Evolutionary conservation across 208 protist genomes (phyloP), one percentile per base, ranked within the genome.

Genomic region (Crithidia acanthocephali): DNA sequence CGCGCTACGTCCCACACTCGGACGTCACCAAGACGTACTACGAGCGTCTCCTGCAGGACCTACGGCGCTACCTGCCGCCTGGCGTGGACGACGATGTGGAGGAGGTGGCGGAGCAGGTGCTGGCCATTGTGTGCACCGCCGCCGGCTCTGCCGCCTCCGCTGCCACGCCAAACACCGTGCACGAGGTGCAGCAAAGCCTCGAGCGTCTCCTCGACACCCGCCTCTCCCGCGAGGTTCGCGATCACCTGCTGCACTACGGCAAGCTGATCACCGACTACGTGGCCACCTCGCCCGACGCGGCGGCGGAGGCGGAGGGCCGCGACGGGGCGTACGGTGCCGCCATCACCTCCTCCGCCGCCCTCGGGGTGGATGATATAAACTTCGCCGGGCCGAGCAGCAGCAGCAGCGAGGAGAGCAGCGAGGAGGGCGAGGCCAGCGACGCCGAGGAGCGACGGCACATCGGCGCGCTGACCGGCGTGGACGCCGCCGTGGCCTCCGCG

Each of bases 241-340:
- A 94, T 50, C 79, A 80, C 58, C 66, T 96, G 5, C 48, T 93
- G 28, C 83, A 83, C 37, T 96, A 93, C 68, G 86, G 87, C 28
- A 74, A 76, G 27, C 85, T 92, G 18, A 88, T 96, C 67, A 91
- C 86, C 47, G 92, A 96, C 75, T 96, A 91, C 79, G 89, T 96
- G 22, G 82, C 81, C 15, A 66, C 42, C 40, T 52, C 74, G 28
- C 42, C 47, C 13, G 35, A 40, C 35, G n/a, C n/a, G 35, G 53
- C 32, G 30, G 51, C 16, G 48, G 60, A 76, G 40, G 59, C 33
- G 25, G 61, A 63, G 42, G 28, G 51, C 28, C 33, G 59, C 25
- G 53, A 45, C 20, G 69, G 61, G 18, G 44, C 32, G 18, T 51
- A 51, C 48, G 72, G 30, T 7, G 45, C 75, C n/a, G 60, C 45